Evolutionary conservation across 2,329 filamentous ascomycete species (phyloP).

Genomic region (Aciculosporium take): DNA sequence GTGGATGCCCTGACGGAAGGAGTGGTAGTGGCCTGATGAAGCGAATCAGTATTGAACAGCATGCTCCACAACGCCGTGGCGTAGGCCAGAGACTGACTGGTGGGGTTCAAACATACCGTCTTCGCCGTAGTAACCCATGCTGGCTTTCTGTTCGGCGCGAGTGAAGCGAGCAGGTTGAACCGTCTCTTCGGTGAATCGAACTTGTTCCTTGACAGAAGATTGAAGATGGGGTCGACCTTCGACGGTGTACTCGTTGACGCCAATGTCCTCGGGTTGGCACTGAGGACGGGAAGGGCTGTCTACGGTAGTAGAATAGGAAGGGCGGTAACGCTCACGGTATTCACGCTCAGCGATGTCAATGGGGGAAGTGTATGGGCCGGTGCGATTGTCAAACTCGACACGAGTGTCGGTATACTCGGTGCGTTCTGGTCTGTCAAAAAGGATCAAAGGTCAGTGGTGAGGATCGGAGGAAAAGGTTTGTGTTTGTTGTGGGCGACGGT

Average conservation of each 20-base stretch:
- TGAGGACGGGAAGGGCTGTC: conserved; percentile 20
- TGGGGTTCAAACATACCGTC: conserved; percentile 31
- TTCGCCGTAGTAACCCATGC: conserved; percentile 54
- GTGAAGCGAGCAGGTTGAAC: conserved; percentile 38
- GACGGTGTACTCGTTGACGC: conserved; percentile 24
- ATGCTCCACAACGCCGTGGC: conserved; percentile 3
- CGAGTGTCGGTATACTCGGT: conserved; percentile 46
- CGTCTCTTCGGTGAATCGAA: conserved; percentile 51
- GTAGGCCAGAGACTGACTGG: neutral
- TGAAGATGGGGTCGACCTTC: conserved; percentile 19
- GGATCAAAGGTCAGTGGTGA: conserved; percentile 6
- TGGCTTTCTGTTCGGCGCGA: conserved; percentile 31
- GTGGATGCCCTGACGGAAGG: conserved; percentile 40
- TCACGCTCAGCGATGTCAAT: conserved; percentile 53
- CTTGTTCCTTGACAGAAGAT: conserved; percentile 39
- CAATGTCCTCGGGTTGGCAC: conserved; percentile 16
- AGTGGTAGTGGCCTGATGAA: conserved; percentile 43
- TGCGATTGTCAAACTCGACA: conserved; percentile 47
- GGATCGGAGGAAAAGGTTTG: conserved; percentile 8
- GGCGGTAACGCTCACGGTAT: conserved; percentile 48
- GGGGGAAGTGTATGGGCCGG: conserved; percentile 32
- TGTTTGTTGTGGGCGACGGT: conserved; percentile 12
- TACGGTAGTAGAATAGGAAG: conserved; percentile 27
- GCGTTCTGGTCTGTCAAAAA: conserved; percentile 19
- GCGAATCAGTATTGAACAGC: conserved; percentile 7